phyloP scores from a whole-genome alignment of 2,329 filamentous ascomycete genomes.

The Coniochaeta hoffmannii region DNA sequence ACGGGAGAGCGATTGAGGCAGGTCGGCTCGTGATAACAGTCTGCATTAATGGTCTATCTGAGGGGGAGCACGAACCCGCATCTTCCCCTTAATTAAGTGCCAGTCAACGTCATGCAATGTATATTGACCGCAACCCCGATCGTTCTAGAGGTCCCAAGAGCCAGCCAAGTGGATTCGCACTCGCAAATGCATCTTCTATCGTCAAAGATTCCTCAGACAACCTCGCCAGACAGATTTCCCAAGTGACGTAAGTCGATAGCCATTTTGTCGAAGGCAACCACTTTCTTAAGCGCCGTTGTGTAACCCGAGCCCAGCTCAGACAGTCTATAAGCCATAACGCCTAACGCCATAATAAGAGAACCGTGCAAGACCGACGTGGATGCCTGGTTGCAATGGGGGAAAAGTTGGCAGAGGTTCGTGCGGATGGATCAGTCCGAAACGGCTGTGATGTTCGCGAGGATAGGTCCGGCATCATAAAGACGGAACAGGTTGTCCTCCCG shows the following conservation, averaged over 20 bases:
- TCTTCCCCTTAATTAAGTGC: not conserved
- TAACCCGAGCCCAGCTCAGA: not conserved
- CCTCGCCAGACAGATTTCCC: not conserved
- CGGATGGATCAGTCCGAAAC: constrained; percentile 7
- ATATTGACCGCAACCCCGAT: not conserved
- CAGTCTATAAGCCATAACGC: not conserved
- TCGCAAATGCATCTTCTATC: not conserved
- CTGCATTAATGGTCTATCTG: not conserved
- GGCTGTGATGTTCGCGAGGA: constrained; percentile 10
- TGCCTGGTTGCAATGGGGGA: not conserved
- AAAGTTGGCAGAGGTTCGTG: not conserved
- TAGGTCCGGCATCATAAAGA: constrained; percentile 6
- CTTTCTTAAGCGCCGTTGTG: not conserved
- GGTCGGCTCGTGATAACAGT: not conserved
- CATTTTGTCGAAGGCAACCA: not conserved
- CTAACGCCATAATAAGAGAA: not conserved
- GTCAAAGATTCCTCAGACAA: not conserved
- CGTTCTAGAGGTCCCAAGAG: not conserved
- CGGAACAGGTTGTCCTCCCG: constrained; percentile 5
- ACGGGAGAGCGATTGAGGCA: not conserved
- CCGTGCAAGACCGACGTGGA: not conserved
- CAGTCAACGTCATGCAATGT: not conserved
- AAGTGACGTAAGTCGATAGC: not conserved
- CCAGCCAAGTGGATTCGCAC: not conserved
- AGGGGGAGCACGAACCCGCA: not conserved